Evolutionary conservation across 805 yeast species (phyloP).

Genomic region (Metschnikowia aberdeeniae): DNA sequence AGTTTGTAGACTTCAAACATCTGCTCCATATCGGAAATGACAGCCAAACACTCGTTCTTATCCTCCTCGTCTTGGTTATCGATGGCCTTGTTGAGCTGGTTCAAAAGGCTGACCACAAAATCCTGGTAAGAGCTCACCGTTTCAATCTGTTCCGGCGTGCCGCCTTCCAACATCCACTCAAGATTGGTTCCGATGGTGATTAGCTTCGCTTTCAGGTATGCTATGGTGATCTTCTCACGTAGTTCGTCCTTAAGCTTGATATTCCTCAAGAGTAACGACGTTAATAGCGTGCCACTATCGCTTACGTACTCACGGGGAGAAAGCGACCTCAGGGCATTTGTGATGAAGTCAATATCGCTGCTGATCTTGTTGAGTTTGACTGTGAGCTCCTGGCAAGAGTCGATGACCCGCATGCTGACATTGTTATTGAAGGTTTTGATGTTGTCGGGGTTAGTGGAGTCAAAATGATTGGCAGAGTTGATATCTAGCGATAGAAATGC

Average conservation of each 20-base stretch:
- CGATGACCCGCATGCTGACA: constrained; percentile 51
- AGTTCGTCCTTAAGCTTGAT: constrained; percentile 49
- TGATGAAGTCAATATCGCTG: constrained; percentile 44
- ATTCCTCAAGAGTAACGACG: constrained; percentile 41
- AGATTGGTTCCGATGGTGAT: constrained; percentile 62
- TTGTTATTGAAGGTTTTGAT: constrained; percentile 45
- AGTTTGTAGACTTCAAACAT: constrained; percentile 58
- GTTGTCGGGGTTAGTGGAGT: constrained; percentile 14
- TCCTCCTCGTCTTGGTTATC: constrained; percentile 50
- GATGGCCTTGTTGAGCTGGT: constrained; percentile 55
- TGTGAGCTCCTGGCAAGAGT: constrained; percentile 47
- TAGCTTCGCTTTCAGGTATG: constrained; percentile 63
- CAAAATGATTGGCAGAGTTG: constrained; percentile 40
- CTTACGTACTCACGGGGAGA: constrained; percentile 46
- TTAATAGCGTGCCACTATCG: constrained; percentile 49
- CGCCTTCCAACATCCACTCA: constrained; percentile 44
- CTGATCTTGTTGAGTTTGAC: constrained; percentile 38
- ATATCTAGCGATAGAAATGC: constrained; percentile 51
- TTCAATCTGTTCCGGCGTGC: constrained; percentile 23
- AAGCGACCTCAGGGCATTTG: constrained; percentile 37
- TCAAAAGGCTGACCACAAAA: constrained; percentile 55
- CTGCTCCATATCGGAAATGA: constrained; percentile 65
- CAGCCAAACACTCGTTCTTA: constrained; percentile 63
- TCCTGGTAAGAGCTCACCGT: constrained; percentile 47
- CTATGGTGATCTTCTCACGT: constrained; percentile 50